phyloP scores from a whole-genome alignment of 768 basidiomycete species.

The Clavaria fumosa region DNA sequence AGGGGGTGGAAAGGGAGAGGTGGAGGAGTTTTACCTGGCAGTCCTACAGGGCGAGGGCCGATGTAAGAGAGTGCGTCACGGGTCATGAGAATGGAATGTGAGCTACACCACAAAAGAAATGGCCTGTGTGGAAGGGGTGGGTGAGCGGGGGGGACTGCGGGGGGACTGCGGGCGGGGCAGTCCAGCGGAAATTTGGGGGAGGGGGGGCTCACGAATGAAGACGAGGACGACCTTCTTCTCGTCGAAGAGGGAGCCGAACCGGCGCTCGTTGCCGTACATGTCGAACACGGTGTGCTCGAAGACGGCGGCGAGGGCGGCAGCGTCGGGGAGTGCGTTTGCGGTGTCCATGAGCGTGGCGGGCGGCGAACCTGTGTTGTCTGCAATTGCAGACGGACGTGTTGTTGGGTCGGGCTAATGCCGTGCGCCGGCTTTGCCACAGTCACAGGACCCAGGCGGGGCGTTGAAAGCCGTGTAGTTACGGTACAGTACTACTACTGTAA shows the following conservation, averaged over 20 bases:
- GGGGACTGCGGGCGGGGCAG: too few species aligned
- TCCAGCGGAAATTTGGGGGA: too few species aligned
- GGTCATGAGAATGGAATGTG: background rate
- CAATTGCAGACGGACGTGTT: too few species aligned
- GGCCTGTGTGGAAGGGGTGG: conserved; percentile 22
- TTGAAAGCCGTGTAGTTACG: too few species aligned
- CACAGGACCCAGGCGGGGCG: too few species aligned
- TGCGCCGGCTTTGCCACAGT: too few species aligned
- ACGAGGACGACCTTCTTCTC: conserved; percentile 40
- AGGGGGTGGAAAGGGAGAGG: background rate
- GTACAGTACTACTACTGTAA: too few species aligned
- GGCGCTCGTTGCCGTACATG: conserved; percentile 27
- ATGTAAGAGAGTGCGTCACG: too few species aligned
- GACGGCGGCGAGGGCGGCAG: background rate
- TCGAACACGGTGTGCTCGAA: conserved; percentile 24
- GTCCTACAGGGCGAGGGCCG: too few species aligned
- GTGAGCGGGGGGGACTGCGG: background rate
- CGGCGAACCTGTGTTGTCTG: too few species aligned
- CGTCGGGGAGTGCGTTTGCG: background rate
- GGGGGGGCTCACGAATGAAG: conserved; percentile 44
- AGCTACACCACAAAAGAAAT: conserved; percentile 52
- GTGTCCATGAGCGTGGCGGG: background rate
- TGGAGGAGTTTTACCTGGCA: conserved; percentile 25
- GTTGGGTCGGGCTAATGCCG: too few species aligned
- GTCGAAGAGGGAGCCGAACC: conserved; percentile 37